Base-by-base conservation (phyloP, 2,329 filamentous ascomycete species). In the Aschersonia sp. region DNA sequence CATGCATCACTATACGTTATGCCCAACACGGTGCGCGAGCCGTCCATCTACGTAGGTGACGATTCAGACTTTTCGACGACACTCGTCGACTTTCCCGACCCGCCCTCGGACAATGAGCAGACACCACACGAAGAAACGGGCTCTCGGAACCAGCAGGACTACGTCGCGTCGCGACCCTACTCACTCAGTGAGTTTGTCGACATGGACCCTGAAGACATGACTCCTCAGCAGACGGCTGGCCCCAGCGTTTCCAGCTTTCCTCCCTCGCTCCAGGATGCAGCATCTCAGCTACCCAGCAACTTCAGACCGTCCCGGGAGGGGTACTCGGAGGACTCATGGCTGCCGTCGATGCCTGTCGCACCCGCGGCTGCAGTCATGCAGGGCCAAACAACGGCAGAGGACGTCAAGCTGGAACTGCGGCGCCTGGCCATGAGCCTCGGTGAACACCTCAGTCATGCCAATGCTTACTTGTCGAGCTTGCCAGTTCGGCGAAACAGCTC, bases 1-100 rank as follows among this genome's bases (percentile, higher is more conserved):
- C 77, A 81, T 53, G 66, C 75, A 1, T 79, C 76, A 1, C 62
- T 79, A 1, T 77, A 78, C 51, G 65, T 64, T 10, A 56, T 60
- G 54, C 60, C 66, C 5, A 55, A 61, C 4, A 59, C 62, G 0
- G 66, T 63, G 45, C 66, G 76, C 37, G 74, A 78, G 52, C 74
- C 75, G 1, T 77, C 74, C 4, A 77, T 80, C 44, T 81, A 80
- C 55, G 71, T 80, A 8, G 74, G 74, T 1, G 77, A 80, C 51
- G 75, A 78, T 50, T 75, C 72, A 6, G 68, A 73, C 30, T 73
- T 69, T 50, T 66, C 71, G 4, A 60, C 57, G 22, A 59, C 62
- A 9, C 56, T 66, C 37, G 59, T 57, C 5, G 61, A 65, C 37
- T 51, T 63, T 8, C 51, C 52, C 1, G 50, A 48, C 5, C 45